phyloP scores from a whole-genome alignment of 306 rosid genomes.

The Glycine latifolia region DNA sequence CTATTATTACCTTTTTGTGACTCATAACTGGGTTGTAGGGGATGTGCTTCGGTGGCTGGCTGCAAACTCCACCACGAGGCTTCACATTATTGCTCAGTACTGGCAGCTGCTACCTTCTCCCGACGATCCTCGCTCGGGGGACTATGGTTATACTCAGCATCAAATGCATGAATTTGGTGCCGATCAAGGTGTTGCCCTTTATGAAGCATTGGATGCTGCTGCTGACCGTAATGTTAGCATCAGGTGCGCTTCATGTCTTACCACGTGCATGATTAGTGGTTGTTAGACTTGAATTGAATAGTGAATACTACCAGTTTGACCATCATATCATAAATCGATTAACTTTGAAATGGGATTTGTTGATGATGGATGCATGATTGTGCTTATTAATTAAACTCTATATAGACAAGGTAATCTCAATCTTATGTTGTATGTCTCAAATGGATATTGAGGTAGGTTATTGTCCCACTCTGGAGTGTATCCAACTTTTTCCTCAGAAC shows the following conservation, averaged over 20 bases:
- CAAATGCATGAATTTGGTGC: conserved; percentile 81
- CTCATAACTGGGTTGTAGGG: conserved; percentile 50
- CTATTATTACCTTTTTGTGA: background rate
- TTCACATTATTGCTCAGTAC: conserved; percentile 85
- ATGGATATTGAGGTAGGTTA: conserved; percentile 59
- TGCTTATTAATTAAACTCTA: background rate
- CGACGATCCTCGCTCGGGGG: conserved; percentile 76
- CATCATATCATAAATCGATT: conserved; percentile 2
- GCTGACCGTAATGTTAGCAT: conserved; percentile 75
- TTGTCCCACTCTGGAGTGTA: conserved; percentile 90
- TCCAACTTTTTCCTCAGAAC: conserved; percentile 71
- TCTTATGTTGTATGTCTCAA: conserved; percentile 10
- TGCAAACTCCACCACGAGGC: conserved; percentile 67
- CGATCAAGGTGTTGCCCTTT: conserved; percentile 70
- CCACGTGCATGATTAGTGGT: background rate
- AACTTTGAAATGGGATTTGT: conserved; percentile 34
- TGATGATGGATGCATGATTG: conserved; percentile 10
- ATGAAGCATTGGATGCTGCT: conserved; percentile 69
- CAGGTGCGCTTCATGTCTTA: conserved; percentile 54
- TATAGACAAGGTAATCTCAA: conserved; percentile 7
- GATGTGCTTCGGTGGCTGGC: conserved; percentile 93
- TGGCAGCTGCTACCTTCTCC: conserved; percentile 79
- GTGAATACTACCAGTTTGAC: background rate
- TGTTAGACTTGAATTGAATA: background rate
- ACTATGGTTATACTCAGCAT: conserved; percentile 71